Evolutionary conservation across 2,329 filamentous ascomycete genomes (phyloP), one percentile per base, ranked within the genome.

Genomic region (Beauveria pseudobassiana): DNA sequence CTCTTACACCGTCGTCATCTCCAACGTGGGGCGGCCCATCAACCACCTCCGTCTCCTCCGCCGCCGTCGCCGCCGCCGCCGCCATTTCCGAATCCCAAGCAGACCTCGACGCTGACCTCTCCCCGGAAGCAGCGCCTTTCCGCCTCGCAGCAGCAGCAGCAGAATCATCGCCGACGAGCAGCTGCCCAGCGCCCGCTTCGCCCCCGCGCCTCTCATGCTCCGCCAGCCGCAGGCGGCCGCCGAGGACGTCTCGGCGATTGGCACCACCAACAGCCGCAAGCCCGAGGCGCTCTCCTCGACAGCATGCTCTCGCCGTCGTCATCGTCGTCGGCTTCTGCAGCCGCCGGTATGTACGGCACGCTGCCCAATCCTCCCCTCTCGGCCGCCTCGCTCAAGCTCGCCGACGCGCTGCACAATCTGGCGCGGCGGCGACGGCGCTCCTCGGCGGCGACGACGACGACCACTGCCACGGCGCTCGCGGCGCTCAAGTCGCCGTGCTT

Each of bases 401-500:
- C 86, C 64, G 80, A 85, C 65, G 80, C 82, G 9, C 78, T 86
- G 62, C 80, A 81, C 67, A 82, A 81, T 67, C 75, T 86, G 53
- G 80, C 80, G 63, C 74, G 72, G 65, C 70, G 71, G 69, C 73
- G 70, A 16, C 60, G 46, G 8, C 59, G 42, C 20, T 52, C 52
- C 26, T 57, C 70, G 40, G 70, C 71, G 10, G 68, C 74, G 51
- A 66, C 69, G 34, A 70, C 71, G 9, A 69, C 74, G 52, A 66
- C 69, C 20, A 67, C 69, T 61, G 67, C 38, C 24, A 67, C 74
- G 68, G 57, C 82, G 18, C 81, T 93, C 67, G 83, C 87, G 12
- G 82, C 68, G 12, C 78, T 98, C 59, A 88, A 93, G 68, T 97
- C 93, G 50, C 95, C 95, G 16, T 99, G 95, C 78, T 99, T 96